phyloP scores from a whole-genome alignment of 2,329 filamentous ascomycete genomes.

The Exophiala sp. region DNA sequence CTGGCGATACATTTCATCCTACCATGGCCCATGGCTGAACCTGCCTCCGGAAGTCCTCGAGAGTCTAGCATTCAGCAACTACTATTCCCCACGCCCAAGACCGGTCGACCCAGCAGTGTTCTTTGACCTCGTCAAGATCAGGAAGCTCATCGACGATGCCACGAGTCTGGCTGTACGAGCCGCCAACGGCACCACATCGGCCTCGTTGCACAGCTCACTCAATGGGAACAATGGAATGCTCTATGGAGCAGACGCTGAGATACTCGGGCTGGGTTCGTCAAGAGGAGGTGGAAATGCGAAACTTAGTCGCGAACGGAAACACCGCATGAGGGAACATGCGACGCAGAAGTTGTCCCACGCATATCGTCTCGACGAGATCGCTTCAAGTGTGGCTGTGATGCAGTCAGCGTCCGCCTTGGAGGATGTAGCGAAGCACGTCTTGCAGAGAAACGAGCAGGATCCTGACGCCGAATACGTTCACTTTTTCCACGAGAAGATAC shows the following conservation, averaged over 20 bases:
- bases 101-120: conserved; percentile 77
- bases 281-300: conserved; percentile 58
- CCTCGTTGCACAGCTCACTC: conserved; percentile 56
- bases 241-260: conserved; percentile 47
- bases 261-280: conserved; percentile 56
- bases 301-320: conserved; percentile 71
- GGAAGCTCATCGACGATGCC: conserved; percentile 74
- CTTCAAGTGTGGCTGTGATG: conserved; percentile 78
- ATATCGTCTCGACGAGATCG: conserved; percentile 78
- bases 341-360: conserved; percentile 73
- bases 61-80: conserved; percentile 74
- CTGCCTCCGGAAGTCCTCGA: conserved; percentile 76
- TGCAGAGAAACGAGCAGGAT: conserved; percentile 66
- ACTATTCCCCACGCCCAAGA: conserved; percentile 69
- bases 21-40: conserved; percentile 79
- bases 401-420: conserved; percentile 74
- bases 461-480: conserved; percentile 81
- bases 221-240: conserved; percentile 51
- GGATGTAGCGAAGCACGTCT: conserved; percentile 68
- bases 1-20: conserved; percentile 81
- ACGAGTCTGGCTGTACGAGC: conserved; percentile 74
- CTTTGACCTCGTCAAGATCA: conserved; percentile 80
- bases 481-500: conserved; percentile 89
- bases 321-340: conserved; percentile 76
- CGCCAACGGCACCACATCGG: conserved; percentile 67